Evolutionary conservation across 139 green algal genomes (phyloP), one percentile per base, ranked within the genome.

Genomic region (Haematococcus lacustris): DNA sequence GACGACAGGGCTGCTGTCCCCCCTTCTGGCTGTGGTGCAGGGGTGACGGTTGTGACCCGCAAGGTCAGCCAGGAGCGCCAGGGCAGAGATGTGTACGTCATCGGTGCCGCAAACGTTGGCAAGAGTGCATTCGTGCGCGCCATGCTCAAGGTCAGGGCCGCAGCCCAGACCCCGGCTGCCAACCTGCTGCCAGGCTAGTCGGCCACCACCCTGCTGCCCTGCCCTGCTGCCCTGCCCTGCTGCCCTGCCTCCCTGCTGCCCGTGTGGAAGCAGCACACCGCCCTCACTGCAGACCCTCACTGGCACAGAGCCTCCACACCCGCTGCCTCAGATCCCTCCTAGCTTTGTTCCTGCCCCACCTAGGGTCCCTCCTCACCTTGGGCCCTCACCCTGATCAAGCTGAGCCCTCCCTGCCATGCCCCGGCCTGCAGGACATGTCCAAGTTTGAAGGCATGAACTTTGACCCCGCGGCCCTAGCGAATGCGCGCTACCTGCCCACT

Each of bases 81-180:
- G 76, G 93, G 93, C 3, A 80, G 94, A 3, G 91, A 98, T 73
- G 93, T 98, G 65, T 97, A 91, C 70, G 88, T 99, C 7, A 71
- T 99, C 38, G 95, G 95, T 1, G 90, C 93, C 0, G 95, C 95
- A 33, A 99, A 99, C 72, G 95, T 98, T 28, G 95, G 95, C 70
- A 99, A 99, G 85, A 93, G 82, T 21, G 90, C 95, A 1, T 98
- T 99, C 77, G 88, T 98, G 25, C 77, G 87, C 43, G 88, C 90
- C 0, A 72, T 93, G 70, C 82, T 94, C 37, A 83, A 82, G 69
- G 86, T 93, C 53, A 88, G 93, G 87, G n/a, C n/a, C n/a, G n/a
- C n/a, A n/a, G n/a, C n/a, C n/a, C n/a, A n/a, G n/a, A n/a, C n/a
- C n/a, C n/a, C n/a, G n/a, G n/a, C n/a, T n/a, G n/a, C n/a, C n/a